Evolutionary conservation across 257 asterid species (phyloP).

Genomic region (Penstemon barbatus): DNA sequence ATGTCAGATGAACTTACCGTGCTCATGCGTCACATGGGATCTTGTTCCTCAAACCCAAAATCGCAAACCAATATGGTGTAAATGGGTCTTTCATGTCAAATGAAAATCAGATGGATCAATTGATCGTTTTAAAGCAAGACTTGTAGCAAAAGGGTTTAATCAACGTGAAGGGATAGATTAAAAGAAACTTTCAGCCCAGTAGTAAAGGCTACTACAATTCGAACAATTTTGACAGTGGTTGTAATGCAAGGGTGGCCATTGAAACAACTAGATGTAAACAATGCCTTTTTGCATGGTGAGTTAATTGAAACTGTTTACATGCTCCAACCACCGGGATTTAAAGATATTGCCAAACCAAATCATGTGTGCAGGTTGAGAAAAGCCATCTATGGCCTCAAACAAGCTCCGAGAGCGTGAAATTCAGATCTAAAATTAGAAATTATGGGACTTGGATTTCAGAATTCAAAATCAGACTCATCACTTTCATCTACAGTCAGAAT

Average conservation of each 20-base stretch:
- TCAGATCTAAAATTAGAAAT: neutral
- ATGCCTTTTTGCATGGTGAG: neutral
- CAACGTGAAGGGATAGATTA: neutral
- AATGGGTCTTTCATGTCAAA: conserved; percentile 2
- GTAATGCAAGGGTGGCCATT: neutral
- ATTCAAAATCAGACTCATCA: neutral
- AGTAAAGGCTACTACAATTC: neutral
- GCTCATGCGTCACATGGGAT: neutral
- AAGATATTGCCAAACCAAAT: neutral
- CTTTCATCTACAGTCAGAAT: neutral
- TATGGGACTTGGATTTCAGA: neutral
- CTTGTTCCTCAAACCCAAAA: neutral
- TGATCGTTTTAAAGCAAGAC: conserved; percentile 11
- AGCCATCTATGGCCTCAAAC: neutral
- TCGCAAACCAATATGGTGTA: neutral
- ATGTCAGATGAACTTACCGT: conserved; percentile 5
- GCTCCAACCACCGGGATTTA: neutral
- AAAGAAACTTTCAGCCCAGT: neutral
- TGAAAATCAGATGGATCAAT: conserved; percentile 4
- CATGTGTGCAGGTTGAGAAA: neutral
- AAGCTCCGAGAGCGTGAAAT: neutral
- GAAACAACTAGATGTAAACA: neutral
- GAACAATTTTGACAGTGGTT: neutral
- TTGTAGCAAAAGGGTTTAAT: conserved; percentile 1
- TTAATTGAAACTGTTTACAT: neutral